Evolutionary conservation across 257 asterid species (phyloP).

Genomic region (Salvia hispanica): DNA sequence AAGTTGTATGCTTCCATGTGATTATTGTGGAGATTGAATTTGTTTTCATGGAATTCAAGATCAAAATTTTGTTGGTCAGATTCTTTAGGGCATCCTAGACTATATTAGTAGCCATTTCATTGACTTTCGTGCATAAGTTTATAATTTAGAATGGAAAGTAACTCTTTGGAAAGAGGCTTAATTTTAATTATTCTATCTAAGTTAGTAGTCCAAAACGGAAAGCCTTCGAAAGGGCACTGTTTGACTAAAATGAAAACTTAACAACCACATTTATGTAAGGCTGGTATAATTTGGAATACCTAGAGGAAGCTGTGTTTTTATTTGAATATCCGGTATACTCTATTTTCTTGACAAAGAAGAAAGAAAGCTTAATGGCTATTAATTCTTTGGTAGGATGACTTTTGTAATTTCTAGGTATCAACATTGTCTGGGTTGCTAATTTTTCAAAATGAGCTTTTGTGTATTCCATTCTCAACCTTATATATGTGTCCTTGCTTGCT

Average conservation of each 20-base stretch:
- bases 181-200: background rate
- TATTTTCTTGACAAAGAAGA: background rate
- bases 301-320: background rate
- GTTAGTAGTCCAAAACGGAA: background rate
- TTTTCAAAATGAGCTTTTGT: background rate
- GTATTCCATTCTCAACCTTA: no score
- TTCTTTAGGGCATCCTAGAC: background rate
- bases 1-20: background rate
- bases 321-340: background rate
- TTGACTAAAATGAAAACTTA: no score
- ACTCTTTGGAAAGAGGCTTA: background rate
- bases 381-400: slow-evolving; percentile 1
- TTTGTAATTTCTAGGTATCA: background rate
- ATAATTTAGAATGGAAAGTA: background rate
- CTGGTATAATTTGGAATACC: slow-evolving; percentile 3
- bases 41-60: background rate
- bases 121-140: background rate
- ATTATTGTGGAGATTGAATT: slow-evolving; percentile 5
- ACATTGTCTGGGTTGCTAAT: slow-evolving; percentile 7
- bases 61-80: background rate
- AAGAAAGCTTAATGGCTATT: background rate
- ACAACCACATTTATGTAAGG: background rate
- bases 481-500: background rate
- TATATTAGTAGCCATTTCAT: background rate
- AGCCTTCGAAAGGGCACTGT: background rate